Base-by-base conservation (phyloP, 176 grass and related monocot species). In the Cenchrus purpureus region DNA sequence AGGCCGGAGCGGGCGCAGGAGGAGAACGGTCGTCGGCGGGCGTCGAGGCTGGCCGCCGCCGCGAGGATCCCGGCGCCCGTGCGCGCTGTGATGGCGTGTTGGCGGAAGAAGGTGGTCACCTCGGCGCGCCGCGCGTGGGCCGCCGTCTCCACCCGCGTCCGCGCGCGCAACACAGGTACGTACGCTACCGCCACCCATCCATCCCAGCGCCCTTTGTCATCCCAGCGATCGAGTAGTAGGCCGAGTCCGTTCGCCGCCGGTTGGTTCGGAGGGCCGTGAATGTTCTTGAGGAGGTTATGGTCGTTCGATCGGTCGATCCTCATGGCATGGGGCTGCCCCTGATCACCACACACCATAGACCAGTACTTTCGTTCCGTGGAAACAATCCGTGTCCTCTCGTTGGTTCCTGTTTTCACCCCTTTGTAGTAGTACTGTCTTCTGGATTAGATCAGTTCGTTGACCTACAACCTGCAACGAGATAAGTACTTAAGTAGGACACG, bases 71-170 rank as follows among this genome's bases (percentile, higher is more conserved):
- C 84, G 31, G 85, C 88, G 91, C 91, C 73, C 25, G 89, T 91
- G 89, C 89, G 89, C 76, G 76, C 46, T 16, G 64, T 83, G 58
- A 94, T 92, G 92, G 81, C 86, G 0, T 97, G 92, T 90, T 97
- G 95, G 95, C 84, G 84, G 69, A 86, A 91, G 84, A 97, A 94
- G 88, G 73, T 97, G 72, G 88, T 97, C 57, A 86, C 84, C 73
- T 75, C 92, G 65, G 83, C 89, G 78, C 87, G 88, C 81, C 92
- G 92, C 65, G 90, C 88, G 8, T 91, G 82, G 71, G 88, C 81
- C 81, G 86, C 88, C 74, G 82, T 97, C 92, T 90, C 92, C 50
- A 73, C 78, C 46, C 90, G 88, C 78, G 84, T 89, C 19, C 79
- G 74, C 68, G 65, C 71, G 4, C 88, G 86, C 72, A 90, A 92